Base-by-base conservation (phyloP, 495 filamentous ascomycete species). In the Neurospora sp. region DNA sequence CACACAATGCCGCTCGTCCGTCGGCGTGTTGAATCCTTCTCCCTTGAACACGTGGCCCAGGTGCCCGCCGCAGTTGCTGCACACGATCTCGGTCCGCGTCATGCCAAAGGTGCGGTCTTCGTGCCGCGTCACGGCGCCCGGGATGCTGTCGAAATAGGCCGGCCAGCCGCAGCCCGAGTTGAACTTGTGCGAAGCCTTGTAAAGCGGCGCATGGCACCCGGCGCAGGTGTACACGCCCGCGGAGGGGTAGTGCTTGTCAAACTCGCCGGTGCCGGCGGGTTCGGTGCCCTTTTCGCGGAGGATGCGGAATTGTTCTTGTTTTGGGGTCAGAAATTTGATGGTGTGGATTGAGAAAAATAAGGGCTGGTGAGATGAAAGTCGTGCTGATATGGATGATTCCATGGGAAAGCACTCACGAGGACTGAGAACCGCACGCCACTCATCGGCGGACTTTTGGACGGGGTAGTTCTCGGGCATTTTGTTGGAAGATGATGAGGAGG, bases 11-110 rank as follows among this genome's bases (percentile, higher is more conserved):
- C 96, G 85, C 89, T 98, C 94, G 81, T 99, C 92, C 68, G 94
- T 98, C 61, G 96, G 94, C 20, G 93, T 98, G 10, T 85, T 79
- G 81, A 90, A 97, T 45, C 94, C 93, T 82, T 99, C 96, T 9
- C 96, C 96, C 85, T 97, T 96, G 79, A 99, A 99, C 42, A 98
- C 94, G 85, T 99, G 96, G 35, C 96, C 96, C 70, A 99, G 81
- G 85, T 99, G 96, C 4, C 96, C 96, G 5, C 96, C 96, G 77
- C 96, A 99, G 82, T 94, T 96, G 71, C 86, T 87, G 83, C 96
- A 99, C 59, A 94, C 90, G 78, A 99, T 98, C 86, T 99, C 96
- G 65, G 89, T 97, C 72, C 96, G 85, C 76, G 85, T 80, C 93
- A 97, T 97, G 39, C 96, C 96, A 71, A 92, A 88, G 0, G 89